A percentile compares a stretch with the other conserved stretches of the same genome.
Conservation (phyloP, 176 grass and related monocot genomes). For the Eleusine indica region DNA sequence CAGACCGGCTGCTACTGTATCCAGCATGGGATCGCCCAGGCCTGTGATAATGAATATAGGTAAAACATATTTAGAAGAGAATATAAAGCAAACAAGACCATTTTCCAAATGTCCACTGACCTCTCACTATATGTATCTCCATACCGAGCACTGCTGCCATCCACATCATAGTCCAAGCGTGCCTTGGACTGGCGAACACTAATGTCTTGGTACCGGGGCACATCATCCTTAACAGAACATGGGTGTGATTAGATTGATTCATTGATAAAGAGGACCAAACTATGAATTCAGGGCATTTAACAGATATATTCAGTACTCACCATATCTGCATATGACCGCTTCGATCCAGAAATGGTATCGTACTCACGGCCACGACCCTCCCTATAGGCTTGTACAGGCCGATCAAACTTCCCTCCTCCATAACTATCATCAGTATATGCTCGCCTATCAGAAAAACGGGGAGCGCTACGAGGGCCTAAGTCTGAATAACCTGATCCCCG, state of each 20-base stretch:
- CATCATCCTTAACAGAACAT: slow-evolving; percentile 65
- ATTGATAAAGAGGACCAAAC: not conserved
- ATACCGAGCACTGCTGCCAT: slow-evolving; percentile 66
- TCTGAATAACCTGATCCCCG: slow-evolving; percentile 66
- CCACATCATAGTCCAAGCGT: slow-evolving; percentile 66
- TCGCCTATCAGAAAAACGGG: slow-evolving; percentile 61
- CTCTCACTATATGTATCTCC: slow-evolving; percentile 67
- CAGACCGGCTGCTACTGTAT: slow-evolving; percentile 58
- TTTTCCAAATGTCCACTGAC: slow-evolving; percentile 55
- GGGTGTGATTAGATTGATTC: slow-evolving; percentile 25
- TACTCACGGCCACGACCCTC: slow-evolving; percentile 69
- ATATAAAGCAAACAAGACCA: not conserved
- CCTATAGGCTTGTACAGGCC: slow-evolving; percentile 58
- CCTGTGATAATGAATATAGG: slow-evolving; percentile 46
- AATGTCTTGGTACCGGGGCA: slow-evolving; percentile 65
- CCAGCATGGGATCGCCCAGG: slow-evolving; percentile 64
- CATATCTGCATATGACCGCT: slow-evolving; percentile 74
- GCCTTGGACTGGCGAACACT: slow-evolving; percentile 63
- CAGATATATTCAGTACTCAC: slow-evolving; percentile 39
- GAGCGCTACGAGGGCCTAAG: slow-evolving; percentile 54
- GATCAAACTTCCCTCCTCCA: slow-evolving; percentile 59
- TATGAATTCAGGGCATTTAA: slow-evolving; percentile 5
- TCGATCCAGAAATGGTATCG: slow-evolving; percentile 73
- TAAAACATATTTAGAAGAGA: slow-evolving; percentile 23
- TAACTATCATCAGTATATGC: slow-evolving; percentile 74